A percentile compares a stretch with the other conserved stretches of the same genome.
phyloP scores from a whole-genome alignment of 2,329 filamentous ascomycete genomes.

The Cladophialophora psammophila region DNA sequence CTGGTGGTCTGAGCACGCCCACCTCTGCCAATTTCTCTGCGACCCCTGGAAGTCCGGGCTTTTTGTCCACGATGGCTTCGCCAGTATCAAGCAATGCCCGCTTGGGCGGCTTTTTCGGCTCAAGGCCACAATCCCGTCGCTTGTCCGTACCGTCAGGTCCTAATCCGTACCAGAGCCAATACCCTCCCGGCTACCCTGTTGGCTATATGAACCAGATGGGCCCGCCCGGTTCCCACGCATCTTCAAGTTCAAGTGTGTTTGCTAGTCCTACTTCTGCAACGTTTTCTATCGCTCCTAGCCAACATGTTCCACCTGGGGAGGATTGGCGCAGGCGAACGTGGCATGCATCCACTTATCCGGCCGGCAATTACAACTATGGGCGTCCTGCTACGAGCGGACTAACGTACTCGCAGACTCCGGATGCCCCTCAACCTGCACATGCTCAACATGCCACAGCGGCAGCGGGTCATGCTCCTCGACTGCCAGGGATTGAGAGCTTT shows the following conservation, averaged over 20 bases:
- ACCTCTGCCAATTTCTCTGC: slow-evolving; percentile 83
- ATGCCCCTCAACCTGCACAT: slow-evolving; percentile 65
- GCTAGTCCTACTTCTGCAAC: slow-evolving; percentile 72
- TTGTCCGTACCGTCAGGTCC: slow-evolving; percentile 80
- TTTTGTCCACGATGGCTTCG: slow-evolving; percentile 73
- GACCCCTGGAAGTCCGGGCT: slow-evolving; percentile 77
- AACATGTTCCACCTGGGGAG: slow-evolving; percentile 65
- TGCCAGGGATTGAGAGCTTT: slow-evolving; percentile 93
- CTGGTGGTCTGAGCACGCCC: slow-evolving; percentile 79
- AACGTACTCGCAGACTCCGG: slow-evolving; percentile 76
- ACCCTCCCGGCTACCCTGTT: slow-evolving; percentile 33
- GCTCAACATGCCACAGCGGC: slow-evolving; percentile 57
- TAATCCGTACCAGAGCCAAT: slow-evolving; percentile 72
- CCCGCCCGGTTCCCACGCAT: slow-evolving; percentile 64
- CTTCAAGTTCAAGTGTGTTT: slow-evolving; percentile 66
- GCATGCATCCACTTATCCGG: slow-evolving; percentile 76
- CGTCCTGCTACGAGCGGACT: slow-evolving; percentile 74
- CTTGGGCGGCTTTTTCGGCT: slow-evolving; percentile 75
- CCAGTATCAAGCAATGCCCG: slow-evolving; percentile 74
- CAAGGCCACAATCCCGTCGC: slow-evolving; percentile 73
- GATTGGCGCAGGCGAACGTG: slow-evolving; percentile 86
- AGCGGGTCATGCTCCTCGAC: slow-evolving; percentile 67
- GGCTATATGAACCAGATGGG: slow-evolving; percentile 56
- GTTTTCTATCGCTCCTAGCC: slow-evolving; percentile 59
- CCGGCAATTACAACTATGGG: slow-evolving; percentile 61